These are phyloP conservation scores for Nemania serpens DNA, from an alignment of 2,329 filamentous ascomycete species.

Conservation along the genomic window DNA sequence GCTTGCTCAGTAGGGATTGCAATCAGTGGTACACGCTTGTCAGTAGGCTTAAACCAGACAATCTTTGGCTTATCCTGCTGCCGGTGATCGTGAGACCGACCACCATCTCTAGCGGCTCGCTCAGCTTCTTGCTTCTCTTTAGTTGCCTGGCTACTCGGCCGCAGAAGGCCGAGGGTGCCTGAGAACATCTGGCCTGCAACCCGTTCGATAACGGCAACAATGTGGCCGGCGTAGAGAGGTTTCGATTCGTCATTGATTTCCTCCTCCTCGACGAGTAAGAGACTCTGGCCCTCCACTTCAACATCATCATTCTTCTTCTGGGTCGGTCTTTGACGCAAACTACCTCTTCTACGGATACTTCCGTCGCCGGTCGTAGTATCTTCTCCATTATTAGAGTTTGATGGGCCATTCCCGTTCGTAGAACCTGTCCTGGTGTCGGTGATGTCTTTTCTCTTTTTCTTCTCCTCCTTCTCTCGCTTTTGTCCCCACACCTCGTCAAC, in stretches of 20 bases:
- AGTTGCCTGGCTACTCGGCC: slow-evolving; percentile 95
- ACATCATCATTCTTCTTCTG: slow-evolving; percentile 99
- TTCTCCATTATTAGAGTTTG: slow-evolving; percentile 64
- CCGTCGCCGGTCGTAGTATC: slow-evolving; percentile 70
- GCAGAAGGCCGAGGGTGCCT: slow-evolving; percentile 88
- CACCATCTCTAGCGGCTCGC: slow-evolving; percentile 85
- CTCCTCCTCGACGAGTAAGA: slow-evolving; percentile 95
- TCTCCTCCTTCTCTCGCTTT: slow-evolving; percentile 99
- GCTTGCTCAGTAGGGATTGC: slow-evolving; percentile 98
- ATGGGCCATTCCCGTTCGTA: slow-evolving; percentile 72
- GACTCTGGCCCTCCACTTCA: slow-evolving; percentile 95
- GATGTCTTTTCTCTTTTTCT: slow-evolving; percentile 99
- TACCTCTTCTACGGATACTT: slow-evolving; percentile 88
- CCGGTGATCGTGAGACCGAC: slow-evolving; percentile 76
- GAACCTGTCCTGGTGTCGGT: slow-evolving; percentile 84
- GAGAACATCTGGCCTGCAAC: slow-evolving; percentile 99
- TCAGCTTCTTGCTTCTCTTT: slow-evolving; percentile 99
- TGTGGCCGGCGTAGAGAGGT: slow-evolving; percentile 93
- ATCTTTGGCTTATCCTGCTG: slow-evolving; percentile 98
- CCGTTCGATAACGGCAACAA: slow-evolving; percentile 96
- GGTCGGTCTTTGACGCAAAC: slow-evolving; percentile 92
- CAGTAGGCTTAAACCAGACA: slow-evolving; percentile 99
- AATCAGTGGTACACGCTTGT: slow-evolving; percentile 97
- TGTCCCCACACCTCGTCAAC: slow-evolving; percentile 98
- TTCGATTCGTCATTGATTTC: slow-evolving; percentile 99